These are phyloP conservation scores for Xenoacremonium recifei DNA, from an alignment of 2,329 filamentous ascomycete species.

Conservation along the genomic window DNA sequence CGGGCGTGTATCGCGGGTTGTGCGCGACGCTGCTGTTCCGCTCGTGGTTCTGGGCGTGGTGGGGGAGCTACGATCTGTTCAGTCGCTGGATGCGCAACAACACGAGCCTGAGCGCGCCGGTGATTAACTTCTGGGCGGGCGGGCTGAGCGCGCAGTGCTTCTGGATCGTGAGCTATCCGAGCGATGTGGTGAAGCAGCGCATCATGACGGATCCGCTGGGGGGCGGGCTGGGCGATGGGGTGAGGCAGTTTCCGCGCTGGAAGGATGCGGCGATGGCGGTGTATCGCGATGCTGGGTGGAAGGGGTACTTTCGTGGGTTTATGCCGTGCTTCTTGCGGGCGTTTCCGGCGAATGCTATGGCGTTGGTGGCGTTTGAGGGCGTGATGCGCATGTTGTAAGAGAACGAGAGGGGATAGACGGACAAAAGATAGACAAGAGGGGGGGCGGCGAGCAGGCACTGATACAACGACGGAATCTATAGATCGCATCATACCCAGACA, in stretches of 20 bases:
- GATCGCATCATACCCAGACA: too few relatives aligned
- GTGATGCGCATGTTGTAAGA: constrained; percentile 74
- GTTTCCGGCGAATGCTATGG: constrained; percentile 94
- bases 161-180: constrained; percentile 90
- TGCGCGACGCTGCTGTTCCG: constrained; percentile 84
- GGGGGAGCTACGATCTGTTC: constrained; percentile 90
- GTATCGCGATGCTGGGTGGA: constrained; percentile 71
- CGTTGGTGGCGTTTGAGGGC: constrained; percentile 88
- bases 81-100: constrained; percentile 64
- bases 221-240: constrained; percentile 64
- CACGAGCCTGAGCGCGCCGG: constrained; percentile 71
- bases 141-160: constrained; percentile 91
- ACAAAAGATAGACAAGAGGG: too few relatives aligned
- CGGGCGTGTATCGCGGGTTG: constrained; percentile 83
- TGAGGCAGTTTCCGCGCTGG: constrained; percentile 71
- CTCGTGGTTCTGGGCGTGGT: constrained; percentile 97
- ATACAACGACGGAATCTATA: neutral
- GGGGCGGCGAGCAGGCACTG: too few relatives aligned
- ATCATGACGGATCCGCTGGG: constrained; percentile 95
- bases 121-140: constrained; percentile 96
- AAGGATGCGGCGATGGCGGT: constrained; percentile 75
- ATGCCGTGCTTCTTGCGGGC: constrained; percentile 89
- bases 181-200: constrained; percentile 90
- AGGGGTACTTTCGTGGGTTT: constrained; percentile 91
- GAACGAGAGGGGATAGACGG: too few relatives aligned